Conservation (phyloP, 257 asterid species). For the Nicotiana tomentosiformis region DNA sequence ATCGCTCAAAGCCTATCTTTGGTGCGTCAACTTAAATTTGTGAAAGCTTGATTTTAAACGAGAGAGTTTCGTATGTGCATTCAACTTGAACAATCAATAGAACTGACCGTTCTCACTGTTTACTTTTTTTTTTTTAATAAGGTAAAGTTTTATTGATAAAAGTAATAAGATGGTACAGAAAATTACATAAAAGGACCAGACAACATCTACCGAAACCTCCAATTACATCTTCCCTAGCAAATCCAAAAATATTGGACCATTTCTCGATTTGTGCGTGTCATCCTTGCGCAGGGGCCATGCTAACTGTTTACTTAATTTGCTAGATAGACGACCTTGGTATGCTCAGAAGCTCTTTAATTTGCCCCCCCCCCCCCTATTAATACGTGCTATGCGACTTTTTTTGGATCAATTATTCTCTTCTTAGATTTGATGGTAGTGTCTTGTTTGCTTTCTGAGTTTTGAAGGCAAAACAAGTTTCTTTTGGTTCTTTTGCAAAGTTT, state of each 20-base stretch:
- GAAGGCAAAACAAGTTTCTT: neutral
- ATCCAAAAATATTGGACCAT: constrained; percentile 10
- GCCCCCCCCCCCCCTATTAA: neutral
- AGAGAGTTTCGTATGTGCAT: neutral
- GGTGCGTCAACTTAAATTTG: neutral
- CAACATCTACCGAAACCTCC: no score
- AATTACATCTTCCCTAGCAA: no score
- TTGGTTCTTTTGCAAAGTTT: neutral
- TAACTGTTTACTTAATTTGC: constrained; percentile 5
- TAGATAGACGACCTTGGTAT: neutral
- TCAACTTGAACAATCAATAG: neutral
- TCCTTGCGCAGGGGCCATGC: constrained; percentile 39
- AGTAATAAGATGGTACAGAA: no score
- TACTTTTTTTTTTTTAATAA: neutral
- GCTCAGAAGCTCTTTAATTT: neutral
- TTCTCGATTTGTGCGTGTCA: constrained; percentile 40
- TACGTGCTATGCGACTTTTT: neutral
- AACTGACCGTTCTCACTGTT: neutral
- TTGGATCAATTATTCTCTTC: neutral
- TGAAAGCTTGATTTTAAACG: neutral
- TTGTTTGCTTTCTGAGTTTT: constrained; percentile 4
- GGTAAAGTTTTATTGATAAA: no score
- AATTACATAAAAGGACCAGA: no score
- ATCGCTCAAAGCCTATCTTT: neutral
- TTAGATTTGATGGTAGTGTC: neutral